Evolutionary conservation across 257 asterid genomes (phyloP), one percentile per base, ranked within the genome.

Genomic region (Schizonepeta tenuifolia): DNA sequence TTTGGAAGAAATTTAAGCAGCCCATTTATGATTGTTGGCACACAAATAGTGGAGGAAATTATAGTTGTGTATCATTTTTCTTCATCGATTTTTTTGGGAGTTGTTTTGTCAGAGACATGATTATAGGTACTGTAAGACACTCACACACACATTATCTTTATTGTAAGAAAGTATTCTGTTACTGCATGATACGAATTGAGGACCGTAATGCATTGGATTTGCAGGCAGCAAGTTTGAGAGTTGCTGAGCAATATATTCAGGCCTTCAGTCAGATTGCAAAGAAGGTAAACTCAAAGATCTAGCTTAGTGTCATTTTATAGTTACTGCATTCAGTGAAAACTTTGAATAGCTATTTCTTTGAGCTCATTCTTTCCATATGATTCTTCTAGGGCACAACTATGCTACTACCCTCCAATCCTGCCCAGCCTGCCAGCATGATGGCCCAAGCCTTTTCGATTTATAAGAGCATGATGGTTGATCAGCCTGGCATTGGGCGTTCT

Each of bases 141-240:
- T 13, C 64, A 28, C 17, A 9, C 43, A 17, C 15, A 22, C 11
- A 43, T 43, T 40, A 59, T 22, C 31, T 70, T 26, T 28, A 31
- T 31, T 62, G 24, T 33, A 55, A 28, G 69, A 63, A 64, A 20
- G 13, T 58, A 68, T 20, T 44, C 21, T 47, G 68, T 10, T 74
- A 58, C n/a, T 43, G 55, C 55, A 66, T 46, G 40, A 21, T 63
- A 31, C 10, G 14, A 62, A 61, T 22, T 69, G 55, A 61, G 33
- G 57, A 62, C 61, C 59, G 58, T 55, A 56, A 36, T 69, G 21
- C 56, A 59, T 70, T 64, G 72, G 47, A 65, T 78, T 77, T 83
- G 72, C 86, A 93, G 98, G 98, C 98, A 15, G 96, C 97, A 60
- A 89, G 97, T 77, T 70, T 93, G 75, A 86, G 89, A 81, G 71